Evolutionary conservation across 2,329 filamentous ascomycete species (phyloP).

Genomic region (Tolypocladium ovalisporum): DNA sequence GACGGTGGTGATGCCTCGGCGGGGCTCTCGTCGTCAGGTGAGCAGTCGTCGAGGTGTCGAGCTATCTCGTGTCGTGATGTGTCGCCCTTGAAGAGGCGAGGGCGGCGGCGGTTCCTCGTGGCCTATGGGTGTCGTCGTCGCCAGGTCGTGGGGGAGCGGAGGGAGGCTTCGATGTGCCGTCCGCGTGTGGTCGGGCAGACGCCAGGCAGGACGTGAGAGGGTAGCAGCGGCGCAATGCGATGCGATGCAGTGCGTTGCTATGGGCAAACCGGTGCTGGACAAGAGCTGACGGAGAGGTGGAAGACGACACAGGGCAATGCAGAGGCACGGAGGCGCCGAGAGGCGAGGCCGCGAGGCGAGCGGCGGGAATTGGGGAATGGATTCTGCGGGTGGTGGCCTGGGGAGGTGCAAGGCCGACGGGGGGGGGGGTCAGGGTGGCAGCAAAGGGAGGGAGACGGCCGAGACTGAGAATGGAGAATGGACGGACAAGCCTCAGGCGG

Average conservation of each 20-base stretch:
- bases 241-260: not conserved
- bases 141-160: not conserved
- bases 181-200: not conserved
- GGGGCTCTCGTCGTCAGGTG: not conserved
- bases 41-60: not conserved
- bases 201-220: not conserved
- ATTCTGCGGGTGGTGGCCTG: not conserved
- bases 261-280: not conserved
- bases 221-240: not conserved
- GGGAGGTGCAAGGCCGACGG: constrained; percentile 4
- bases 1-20: not conserved
- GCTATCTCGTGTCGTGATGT: not conserved
- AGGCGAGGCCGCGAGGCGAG: not conserved
- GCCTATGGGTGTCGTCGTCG: not conserved
- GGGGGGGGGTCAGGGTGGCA: constrained; percentile 13
- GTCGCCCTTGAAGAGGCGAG: not conserved
- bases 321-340: not conserved
- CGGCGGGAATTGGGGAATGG: not conserved
- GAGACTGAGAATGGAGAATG: constrained; percentile 8
- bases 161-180: not conserved
- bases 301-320: constrained; percentile 1
- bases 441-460: constrained; percentile 11
- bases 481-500: not conserved
- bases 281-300: not conserved
- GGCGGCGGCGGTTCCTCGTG: not conserved